Base-by-base conservation (phyloP, 202 grass and related monocot genomes). In the Thinopyrum obtusiflorum region DNA sequence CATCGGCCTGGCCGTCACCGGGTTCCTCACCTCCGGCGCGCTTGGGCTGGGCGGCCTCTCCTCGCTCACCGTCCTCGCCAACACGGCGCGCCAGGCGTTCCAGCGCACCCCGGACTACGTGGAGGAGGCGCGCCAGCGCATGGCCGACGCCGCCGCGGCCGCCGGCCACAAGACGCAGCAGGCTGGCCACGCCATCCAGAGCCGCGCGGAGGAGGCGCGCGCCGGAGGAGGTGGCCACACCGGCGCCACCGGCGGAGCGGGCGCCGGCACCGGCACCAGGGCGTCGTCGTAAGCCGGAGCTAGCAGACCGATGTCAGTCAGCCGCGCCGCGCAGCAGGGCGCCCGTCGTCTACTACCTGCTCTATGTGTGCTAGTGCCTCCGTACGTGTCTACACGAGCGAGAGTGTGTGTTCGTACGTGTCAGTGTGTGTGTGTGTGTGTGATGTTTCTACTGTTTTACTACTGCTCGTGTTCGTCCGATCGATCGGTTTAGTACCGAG, bases 1-100 rank as follows among this genome's bases (percentile, higher is more conserved):
- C 77, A 85, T 98, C 79, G 93, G 79, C n/a, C 66, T 92, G 29
- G 97, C 97, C 11, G 92, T 98, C 18, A 65, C 92, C 1, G 97
- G 92, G 7, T 98, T 98, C 80, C 86, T 98, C 70, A 77, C 90
- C 10, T 96, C 97, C 0, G 97, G 93, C 67, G 97, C 90, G 46
- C 88, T 98, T 2, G 97, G 97, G 1, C 84, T 94, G 1, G 92
- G 89, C 0, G 97, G 97, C 11, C 80, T 98, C 3, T 96, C 97
- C 6, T 91, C 90, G 67, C 88, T 98, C 17, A 79, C 90, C 0
- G 89, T 76, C 57, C 76, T 95, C 1, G 76, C 92, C 39, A 86
- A 86, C 87, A 87, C 90, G 20, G 86, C 63, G 7, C 81, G 85
- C 2, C 86, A 87, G 79, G 62, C 82, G 65, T 82, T 95, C 69